Base-by-base conservation (phyloP, 1,284 basidiomycete species). In the Ganoderma sinense region DNA sequence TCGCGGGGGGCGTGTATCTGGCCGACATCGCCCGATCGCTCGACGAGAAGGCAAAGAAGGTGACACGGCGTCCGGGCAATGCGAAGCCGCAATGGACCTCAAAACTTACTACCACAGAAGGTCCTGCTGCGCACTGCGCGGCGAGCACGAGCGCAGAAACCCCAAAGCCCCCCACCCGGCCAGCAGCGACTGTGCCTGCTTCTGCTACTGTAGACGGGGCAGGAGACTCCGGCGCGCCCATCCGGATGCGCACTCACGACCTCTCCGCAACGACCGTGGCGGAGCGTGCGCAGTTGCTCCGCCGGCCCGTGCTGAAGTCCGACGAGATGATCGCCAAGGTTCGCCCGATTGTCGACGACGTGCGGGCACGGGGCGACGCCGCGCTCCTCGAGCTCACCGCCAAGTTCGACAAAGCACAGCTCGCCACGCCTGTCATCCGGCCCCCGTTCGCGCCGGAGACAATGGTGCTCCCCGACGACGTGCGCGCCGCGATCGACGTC, bases 281-380 rank as follows among this genome's bases (percentile, higher is more conserved):
- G n/a, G 88, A 94, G 75, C 89, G 90, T 29, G 83, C 85, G 23
- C 85, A 87, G 65, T 88, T 99, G 33, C 91, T 99, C 71, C 92
- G 92, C 69, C 92, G 97, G 11, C 97, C 97, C 14, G 95, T 98
- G 31, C 90, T 98, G 75, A 95, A 91, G 79, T 98, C 96, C 2
- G 90, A 93, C 76, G 94, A 97, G 77, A 99, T 99, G 94, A 95
- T 99, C 72, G 88, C 89, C 65, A 97, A 96, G 81, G 97, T 99
- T 76, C 93, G 93, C 78, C 98, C 98, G 39, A 99, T 99, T 77
- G 94, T 99, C 68, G 91, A 95, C 72, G 88, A 93, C 63, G 96
- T 99, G 67, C 91, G 96, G 71, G 82, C 82, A 58, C 88, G 92
- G 48, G 98, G 97, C 62, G 98, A 99, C 78, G 86, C 85, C 0